Conservation (phyloP, 768 basidiomycete species). For the Crassisporium funariophilum region DNA sequence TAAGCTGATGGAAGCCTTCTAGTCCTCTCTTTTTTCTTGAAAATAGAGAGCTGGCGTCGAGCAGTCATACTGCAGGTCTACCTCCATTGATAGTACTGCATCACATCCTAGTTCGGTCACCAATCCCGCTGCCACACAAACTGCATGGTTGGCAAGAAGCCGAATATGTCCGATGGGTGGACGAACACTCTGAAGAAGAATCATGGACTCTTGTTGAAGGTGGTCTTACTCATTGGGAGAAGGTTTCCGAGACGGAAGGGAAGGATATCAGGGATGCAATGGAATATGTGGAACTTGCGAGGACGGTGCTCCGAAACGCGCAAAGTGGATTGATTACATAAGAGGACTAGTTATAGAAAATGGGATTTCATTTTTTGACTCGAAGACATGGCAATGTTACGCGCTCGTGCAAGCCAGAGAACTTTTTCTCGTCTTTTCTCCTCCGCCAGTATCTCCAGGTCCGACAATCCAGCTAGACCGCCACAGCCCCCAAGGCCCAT, state of each 20-base stretch:
- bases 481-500: constrained; percentile 80
- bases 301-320: constrained; percentile 59
- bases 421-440: constrained; percentile 45
- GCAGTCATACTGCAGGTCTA: constrained; percentile 72
- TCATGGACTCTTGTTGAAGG: constrained; percentile 79
- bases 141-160: constrained; percentile 93
- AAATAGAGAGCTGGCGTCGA: constrained; percentile 64
- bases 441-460: constrained; percentile 30
- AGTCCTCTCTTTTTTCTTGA: constrained; percentile 85
- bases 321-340: constrained; percentile 12
- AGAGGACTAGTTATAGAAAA: neutral
- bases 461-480: constrained; percentile 33
- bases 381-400: constrained; percentile 32
- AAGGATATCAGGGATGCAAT: constrained; percentile 44
- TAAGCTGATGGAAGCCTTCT: constrained; percentile 39
- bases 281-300: constrained; percentile 70
- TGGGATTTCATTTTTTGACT: constrained; percentile 13
- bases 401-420: constrained; percentile 19
- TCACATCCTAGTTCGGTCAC: constrained; percentile 88
- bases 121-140: constrained; percentile 82
- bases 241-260: constrained; percentile 60
- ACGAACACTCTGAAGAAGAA: constrained; percentile 85
- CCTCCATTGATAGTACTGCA: constrained; percentile 88
- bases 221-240: constrained; percentile 79
- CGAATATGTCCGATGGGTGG: constrained; percentile 96